Conservation (phyloP, 2,329 filamentous ascomycete species). For the Botrytis pseudocinerea region DNA sequence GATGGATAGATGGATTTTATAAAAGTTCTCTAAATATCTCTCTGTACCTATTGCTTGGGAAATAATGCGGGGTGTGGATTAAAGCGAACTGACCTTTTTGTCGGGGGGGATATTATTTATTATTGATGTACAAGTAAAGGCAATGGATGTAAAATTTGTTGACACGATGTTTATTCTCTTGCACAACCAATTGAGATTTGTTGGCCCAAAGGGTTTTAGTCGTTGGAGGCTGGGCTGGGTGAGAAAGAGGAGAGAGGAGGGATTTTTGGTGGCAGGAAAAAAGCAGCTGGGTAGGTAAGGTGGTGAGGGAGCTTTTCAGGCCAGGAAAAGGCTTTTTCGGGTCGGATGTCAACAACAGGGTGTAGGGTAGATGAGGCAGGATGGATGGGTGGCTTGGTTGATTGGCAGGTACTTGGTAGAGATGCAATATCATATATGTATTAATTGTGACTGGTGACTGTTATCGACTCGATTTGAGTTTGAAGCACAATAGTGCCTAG, state of each 20-base stretch:
- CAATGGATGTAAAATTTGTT: not conserved
- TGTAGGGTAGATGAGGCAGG: not conserved
- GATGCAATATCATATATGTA: not conserved
- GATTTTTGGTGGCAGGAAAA: conserved; percentile 16
- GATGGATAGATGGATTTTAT: not conserved
- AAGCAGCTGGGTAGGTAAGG: not conserved
- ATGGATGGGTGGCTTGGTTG: not conserved
- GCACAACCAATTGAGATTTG: conserved; percentile 5
- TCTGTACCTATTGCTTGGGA: not conserved
- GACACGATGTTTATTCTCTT: conserved; percentile 13
- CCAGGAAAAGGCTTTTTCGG: not conserved
- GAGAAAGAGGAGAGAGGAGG: not conserved
- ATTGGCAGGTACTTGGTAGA: no score
- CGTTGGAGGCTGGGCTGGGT: not conserved
- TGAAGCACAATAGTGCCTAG: not conserved
- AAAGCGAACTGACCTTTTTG: conserved; percentile 10
- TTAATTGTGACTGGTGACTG: not conserved
- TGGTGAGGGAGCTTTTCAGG: not conserved
- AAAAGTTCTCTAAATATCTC: not conserved
- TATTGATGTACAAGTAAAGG: not conserved
- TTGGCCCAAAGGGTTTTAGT: conserved; percentile 4
- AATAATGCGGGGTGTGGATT: conserved; percentile 13
- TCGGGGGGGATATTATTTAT: not conserved
- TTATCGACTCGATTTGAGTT: not conserved
- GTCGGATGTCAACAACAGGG: conserved; percentile 9